Base-by-base conservation (phyloP, 1,284 basidiomycete species). In the Malassezia nana region DNA sequence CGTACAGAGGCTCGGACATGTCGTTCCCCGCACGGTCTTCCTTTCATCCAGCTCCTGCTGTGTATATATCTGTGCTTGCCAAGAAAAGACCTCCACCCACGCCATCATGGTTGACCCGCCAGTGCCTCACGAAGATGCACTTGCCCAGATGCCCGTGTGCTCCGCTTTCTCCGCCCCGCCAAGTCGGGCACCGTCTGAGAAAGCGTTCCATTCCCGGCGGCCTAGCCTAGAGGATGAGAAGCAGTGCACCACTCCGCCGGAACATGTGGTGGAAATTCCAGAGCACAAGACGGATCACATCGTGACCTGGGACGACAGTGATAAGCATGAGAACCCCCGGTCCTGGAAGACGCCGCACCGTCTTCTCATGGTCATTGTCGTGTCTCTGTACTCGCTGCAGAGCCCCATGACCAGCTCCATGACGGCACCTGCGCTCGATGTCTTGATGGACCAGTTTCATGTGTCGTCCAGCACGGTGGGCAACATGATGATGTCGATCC, bases 401-500 rank as follows among this genome's bases (percentile, higher is more conserved):
- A 47, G 45, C 22, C 52, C 45, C 12, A 40, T 53, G 1, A 29
- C 45, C 5, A 53, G 52, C 22, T 46, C 52, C 5, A 42, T 43
- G 20, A 48, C 39, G n/a, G 52, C 43, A 26, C 44, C 52, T 4
- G 52, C 52, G 8, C 15, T 53, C 6, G 52, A 53, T 31, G 25
- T 42, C 0, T 38, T 53, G 2, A 29, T 6, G 31, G n/a, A 22
- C 4, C 12, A 48, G n/a, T 53, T 47, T 24, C 2, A 29, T 18
- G 46, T 48, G 3, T 16, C 7, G 15, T 33, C 29, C 31, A 25
- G 16, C 12, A 35, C 32, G 13, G 18, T 46, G 7, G 45, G 39
- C 8, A 47, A 53, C 10, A 42, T 53, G 52, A 53, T 53, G 52
- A 47, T 53, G 40, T 53, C 52, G 0, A 28, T 46, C 5, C 46